Evolutionary conservation across 2,329 filamentous ascomycete genomes (phyloP).

Genomic region (Nigrospora oryzae): DNA sequence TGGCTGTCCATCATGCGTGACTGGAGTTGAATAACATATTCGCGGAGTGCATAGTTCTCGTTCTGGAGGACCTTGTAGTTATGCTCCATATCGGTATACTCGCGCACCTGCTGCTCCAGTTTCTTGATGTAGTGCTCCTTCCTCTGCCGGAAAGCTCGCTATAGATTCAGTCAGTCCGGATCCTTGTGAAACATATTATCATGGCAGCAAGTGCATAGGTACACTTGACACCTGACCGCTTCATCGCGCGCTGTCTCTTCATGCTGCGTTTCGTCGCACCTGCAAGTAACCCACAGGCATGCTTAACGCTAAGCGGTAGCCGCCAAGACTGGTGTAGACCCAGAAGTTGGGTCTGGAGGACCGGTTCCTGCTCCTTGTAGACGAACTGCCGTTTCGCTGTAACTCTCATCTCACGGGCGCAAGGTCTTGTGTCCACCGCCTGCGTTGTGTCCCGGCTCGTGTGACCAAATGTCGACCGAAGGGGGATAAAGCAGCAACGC

Average conservation of each 20-base stretch:
- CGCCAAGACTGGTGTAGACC: too few relatives aligned
- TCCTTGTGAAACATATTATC: not conserved
- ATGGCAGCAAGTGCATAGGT: not conserved
- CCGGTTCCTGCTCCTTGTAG: not conserved
- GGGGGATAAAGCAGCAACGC: conserved; percentile 3
- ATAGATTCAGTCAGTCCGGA: conserved; percentile 5
- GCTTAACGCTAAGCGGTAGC: too few relatives aligned
- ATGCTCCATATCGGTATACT: conserved; percentile 66
- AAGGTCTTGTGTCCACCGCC: not conserved
- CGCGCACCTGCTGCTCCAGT: conserved; percentile 85
- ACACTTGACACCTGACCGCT: not conserved
- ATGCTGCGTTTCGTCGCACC: too few relatives aligned
- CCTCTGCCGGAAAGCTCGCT: conserved; percentile 89
- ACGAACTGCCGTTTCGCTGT: not conserved
- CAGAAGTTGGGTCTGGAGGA: not conserved
- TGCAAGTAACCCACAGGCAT: too few relatives aligned
- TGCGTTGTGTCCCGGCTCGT: not conserved
- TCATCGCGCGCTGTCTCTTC: not conserved
- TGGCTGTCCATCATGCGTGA: conserved; percentile 75
- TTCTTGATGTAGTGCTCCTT: conserved; percentile 99
- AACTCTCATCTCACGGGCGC: not conserved
- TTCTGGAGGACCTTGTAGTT: conserved; percentile 72
- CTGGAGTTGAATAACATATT: conserved; percentile 89
- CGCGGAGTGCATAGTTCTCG: conserved; percentile 84
- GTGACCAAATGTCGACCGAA: not conserved